Percentiles rank a stretch among this genome's conserved stretches.
Evolutionary conservation across 768 basidiomycete genomes (phyloP).

Genomic region (Bullera alba): DNA sequence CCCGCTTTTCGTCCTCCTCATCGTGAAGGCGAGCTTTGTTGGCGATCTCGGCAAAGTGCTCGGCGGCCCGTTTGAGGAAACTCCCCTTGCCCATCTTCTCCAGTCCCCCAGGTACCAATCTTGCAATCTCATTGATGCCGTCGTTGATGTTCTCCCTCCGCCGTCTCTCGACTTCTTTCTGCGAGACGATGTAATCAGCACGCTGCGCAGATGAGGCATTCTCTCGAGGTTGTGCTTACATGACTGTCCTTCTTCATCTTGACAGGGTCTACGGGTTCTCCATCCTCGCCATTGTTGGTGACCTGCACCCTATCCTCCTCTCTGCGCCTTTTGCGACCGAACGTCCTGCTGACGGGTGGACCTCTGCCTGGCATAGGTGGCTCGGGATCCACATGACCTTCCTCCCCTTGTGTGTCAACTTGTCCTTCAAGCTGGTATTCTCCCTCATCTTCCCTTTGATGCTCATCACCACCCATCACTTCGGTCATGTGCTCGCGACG

Average conservation of each 20-base stretch:
- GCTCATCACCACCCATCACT: neutral
- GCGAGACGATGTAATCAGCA: constrained; percentile 38
- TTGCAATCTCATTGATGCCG: constrained; percentile 84
- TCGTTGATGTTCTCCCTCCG: constrained; percentile 94
- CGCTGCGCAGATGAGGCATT: neutral
- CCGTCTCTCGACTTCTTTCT: constrained; percentile 98
- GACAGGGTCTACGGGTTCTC: constrained; percentile 11
- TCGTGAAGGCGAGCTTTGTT: constrained; percentile 72
- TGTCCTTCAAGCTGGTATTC: neutral
- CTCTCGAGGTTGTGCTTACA: constrained; percentile 22
- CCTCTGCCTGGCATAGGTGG: neutral
- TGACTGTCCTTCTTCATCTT: constrained; percentile 43
- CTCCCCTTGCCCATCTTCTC: constrained; percentile 65
- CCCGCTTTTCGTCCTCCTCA: constrained; percentile 16
- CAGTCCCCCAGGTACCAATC: constrained; percentile 82
- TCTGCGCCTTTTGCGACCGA: neutral
- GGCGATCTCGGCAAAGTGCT: constrained; percentile 85
- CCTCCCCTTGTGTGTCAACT: neutral
- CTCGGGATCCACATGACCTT: neutral
- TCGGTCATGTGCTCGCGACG: neutral
- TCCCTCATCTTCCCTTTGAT: neutral
- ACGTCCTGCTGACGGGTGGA: no score
- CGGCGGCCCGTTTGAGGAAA: constrained; percentile 76
- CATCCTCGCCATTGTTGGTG: constrained; percentile 11
- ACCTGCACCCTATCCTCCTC: neutral